Base-by-base conservation (phyloP, 306 rosid species). In the Heteromeles arbutifolia region DNA sequence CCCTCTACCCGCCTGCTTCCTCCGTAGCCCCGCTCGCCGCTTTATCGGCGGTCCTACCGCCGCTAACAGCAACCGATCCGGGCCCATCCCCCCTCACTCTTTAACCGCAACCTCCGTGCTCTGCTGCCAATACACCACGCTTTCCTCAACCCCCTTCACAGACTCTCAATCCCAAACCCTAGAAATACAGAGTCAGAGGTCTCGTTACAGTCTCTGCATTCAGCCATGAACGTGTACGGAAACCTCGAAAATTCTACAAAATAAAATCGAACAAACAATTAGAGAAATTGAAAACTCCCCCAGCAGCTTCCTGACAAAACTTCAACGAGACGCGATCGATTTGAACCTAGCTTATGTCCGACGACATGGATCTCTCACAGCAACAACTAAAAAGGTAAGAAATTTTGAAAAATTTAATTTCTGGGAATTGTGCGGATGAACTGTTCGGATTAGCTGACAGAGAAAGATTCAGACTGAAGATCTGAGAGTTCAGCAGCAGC, bases 1-100 rank as follows among this genome's bases (percentile, higher is more conserved):
- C 25, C 99, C 99, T 92, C 99, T 86, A 84, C 99, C 98, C 69
- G 99, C 99, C 86, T 96, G 99, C 78, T 96, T 96, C 82, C 91
- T 96, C 88, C 99, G 81, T 74, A 96, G 80, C 78, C 99, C 97
- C 13, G 99, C 99, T 88, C 99, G 96, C 96, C 98, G 92, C 81
- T 92, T 92, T 87, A 96, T 82, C 83, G 99, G 99, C 89, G 99
- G 99, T 83, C 95, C 99, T 48, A 96, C 89, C 74, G 92, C 84
- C 79, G 93, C 89, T 81, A 84, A 69, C 45, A 91, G 85, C 85
- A 92, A 84, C 80, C 84, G 85, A 95, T 89, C 91, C 85, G 75
- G 73, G 43, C 96, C 97, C 99, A 95, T 95, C 79, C 84, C 89
- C 93, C 54, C 96, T 92, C 83, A 85, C 80, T 53, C 82, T 74